Base-by-base conservation (phyloP, 768 basidiomycete genomes). In the Imleria badia region DNA sequence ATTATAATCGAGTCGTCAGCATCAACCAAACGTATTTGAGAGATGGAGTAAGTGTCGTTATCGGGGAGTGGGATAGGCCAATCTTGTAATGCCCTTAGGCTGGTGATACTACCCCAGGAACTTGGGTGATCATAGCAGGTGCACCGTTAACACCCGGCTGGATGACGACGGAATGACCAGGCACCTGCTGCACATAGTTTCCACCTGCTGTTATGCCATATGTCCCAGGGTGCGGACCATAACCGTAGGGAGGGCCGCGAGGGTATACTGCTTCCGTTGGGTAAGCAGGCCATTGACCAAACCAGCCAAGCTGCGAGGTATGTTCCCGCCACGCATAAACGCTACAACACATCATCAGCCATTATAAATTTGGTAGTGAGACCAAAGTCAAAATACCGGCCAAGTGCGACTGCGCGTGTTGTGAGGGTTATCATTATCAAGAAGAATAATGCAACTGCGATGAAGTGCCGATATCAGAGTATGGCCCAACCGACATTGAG, bases 241-340 rank as follows among this genome's bases (percentile, higher is more conserved):
- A 73, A 42, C 58, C 36, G 33, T 68, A 60, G 14, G 60, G 58
- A 45, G 48, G 54, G 29, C 59, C 60, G 1, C 69, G 68, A 39
- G 58, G 65, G 41, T 60, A 56, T 22, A 63, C 3, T 17, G 58
- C 44, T 48, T 71, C 71, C 6, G 54, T 60, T 43, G 70, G 70
- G 64, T 82, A 86, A 36, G 85, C 85, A 22, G 87, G 86, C 60
- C 75, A 74, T 74, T 91, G 84, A 44, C 82, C 82, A 62, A 86
- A 91, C 89, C 89, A 91, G 2, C 85, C 85, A 11, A 91, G 77
- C 60, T 90, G 86, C 75, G 69, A 60, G 56, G 76, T 72, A 53
- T 71, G 63, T 55, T 66, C 61, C 23, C 56, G 52, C 73, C 73
- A 75, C 13, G 70, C 73, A 33, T 66, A 71, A 41, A 52, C 35